Base-by-base conservation (phyloP, 768 basidiomycete species). In the Pleurotus tuoliensis region DNA sequence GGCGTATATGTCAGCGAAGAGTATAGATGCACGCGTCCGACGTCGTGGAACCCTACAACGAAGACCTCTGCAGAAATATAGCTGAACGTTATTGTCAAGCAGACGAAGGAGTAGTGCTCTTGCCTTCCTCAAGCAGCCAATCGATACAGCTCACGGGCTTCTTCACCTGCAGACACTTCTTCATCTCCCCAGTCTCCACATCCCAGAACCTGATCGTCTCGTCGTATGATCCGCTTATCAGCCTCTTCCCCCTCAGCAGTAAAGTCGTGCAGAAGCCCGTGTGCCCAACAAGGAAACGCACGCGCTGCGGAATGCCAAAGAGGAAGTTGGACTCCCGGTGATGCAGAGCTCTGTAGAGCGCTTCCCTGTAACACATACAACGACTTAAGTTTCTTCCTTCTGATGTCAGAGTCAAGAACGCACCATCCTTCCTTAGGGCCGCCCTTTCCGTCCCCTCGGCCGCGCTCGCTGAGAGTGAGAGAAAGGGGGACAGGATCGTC, bases 151-250 rank as follows among this genome's bases (percentile, higher is more conserved):
- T 91, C 34, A 95, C 91, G 1, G 92, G 88, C 63, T 93, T 94
- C 75, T 93, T 94, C 9, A 92, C 91, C 56, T 82, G 79, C 44
- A 94, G 65, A 62, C 88, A 91, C 63, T 88, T 90, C 71, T 87
- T 86, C 71, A 77, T 74, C 64, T 77, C 77, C 12, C 80, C 80
- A 0, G 74, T 79, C 50, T 80, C 76, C 9, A 96, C 79, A 66
- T 94, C 90, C 94, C 93, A 96, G 70, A 96, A 91, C 11, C 93
- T 79, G 58, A 96, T 94, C 1, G 90, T 92, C 69, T 94, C 93
- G 56, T 95, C 93, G 64, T 94, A 94, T 24, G 88, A 90, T 13
- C 94, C 94, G 61, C 89, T 92, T 61, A 96, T 92, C 41, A 96
- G 75, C 7, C 88, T 76, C 63, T 92, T 88, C 15, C 89, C 90